Base-by-base conservation (phyloP, 306 rosid genomes). In the Geum urbanum region DNA sequence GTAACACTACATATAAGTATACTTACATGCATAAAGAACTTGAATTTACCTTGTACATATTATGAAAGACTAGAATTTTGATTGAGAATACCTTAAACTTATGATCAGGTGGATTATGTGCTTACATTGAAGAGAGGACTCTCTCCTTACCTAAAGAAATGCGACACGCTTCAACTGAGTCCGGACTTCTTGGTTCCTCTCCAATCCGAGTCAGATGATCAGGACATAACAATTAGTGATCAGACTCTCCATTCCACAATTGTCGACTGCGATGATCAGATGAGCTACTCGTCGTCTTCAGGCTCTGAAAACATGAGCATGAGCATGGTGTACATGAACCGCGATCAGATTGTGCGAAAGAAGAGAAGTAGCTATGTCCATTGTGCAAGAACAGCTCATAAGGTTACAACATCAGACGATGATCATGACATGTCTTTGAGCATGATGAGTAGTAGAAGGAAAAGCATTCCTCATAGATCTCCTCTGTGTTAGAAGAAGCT, bases 401-500 rank as follows among this genome's bases (percentile, higher is more conserved):
- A 88, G 77, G 86, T 77, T 78, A 1, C 32, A 27, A 27, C 37
- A 32, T 84, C 96, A 0, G 85, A 74, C 52, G 43, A 87, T 54
- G 61, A 69, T 39, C 91, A 92, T 57, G 95, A 90, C 76, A 89
- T 89, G 84, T 87, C 89, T 4, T 79, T 92, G 0, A 91, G 84
- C 89, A 86, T 92, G 80, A 78, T 55, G 12, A 92, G 95, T 58
- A 89, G 99, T 58, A 89, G 99, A 86, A 87, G 99, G 76, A 95
- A 95, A 88, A 88, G 99, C 72, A 74, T 86, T 74, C 99, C 99
- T 55, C 99, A 89, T 83, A 86, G 99, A 76, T 89, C 99, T 56
- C 99, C 99, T 56, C 75, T 89, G 20, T 91, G 95, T 83, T 91
- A 80, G 67, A 18, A 7, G 51, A 32, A 7, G 41, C 32, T n/a